Conservation (phyloP, 179 eudicot species). For the Gypsophila paniculata region DNA sequence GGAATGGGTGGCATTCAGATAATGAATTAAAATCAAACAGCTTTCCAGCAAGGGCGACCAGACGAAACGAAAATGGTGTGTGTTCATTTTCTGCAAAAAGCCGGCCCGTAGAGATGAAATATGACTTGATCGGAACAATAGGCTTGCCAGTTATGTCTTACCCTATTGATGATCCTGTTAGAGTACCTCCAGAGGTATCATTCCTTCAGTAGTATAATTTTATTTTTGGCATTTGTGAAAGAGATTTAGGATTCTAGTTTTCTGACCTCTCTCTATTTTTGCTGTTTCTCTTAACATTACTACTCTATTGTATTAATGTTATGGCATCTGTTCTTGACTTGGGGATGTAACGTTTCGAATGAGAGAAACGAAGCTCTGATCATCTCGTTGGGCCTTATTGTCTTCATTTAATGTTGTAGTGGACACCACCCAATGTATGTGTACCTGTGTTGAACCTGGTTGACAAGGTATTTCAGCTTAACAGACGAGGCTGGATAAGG, state of each 20-base stretch:
- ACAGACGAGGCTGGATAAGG: slow-evolving; percentile 98
- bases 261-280: not conserved
- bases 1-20: slow-evolving; percentile 80
- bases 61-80: slow-evolving; percentile 33
- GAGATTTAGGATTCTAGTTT: not conserved
- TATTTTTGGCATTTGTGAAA: not conserved
- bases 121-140: slow-evolving; percentile 30
- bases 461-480: slow-evolving; percentile 90
- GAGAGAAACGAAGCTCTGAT: slow-evolving; percentile 11
- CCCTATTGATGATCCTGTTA: slow-evolving; percentile 50
- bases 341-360: not conserved
- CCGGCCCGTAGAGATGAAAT: slow-evolving; percentile 31
- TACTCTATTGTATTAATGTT: not conserved
- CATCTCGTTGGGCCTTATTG: slow-evolving; percentile 15
- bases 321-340: slow-evolving; percentile 3
- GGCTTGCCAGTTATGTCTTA: slow-evolving; percentile 37
- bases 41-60: slow-evolving; percentile 53
- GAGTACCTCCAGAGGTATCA: slow-evolving; percentile 89
- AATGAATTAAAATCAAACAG: slow-evolving; percentile 61
- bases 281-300: not conserved
- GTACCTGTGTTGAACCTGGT: slow-evolving; percentile 88
- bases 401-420: slow-evolving; percentile 52
- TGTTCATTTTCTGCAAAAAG: slow-evolving; percentile 34
- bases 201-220: not conserved
- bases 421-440: slow-evolving; percentile 90